Evolutionary conservation across 805 yeast species (phyloP).

Genomic region (Candida odintsovae): DNA sequence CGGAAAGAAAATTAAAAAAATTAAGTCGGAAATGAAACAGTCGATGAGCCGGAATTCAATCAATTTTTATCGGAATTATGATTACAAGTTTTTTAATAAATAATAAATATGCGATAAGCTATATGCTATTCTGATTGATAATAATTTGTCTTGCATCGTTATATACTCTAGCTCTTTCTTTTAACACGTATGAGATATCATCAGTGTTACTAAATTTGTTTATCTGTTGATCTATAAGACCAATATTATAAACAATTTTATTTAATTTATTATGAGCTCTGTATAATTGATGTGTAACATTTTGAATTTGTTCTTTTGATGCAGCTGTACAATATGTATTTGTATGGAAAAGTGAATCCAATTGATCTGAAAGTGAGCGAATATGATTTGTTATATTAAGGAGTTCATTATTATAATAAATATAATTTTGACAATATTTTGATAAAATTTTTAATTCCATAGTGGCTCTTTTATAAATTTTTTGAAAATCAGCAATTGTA

Average conservation of each 20-base stretch:
- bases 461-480: conserved; percentile 10
- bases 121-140: conserved; percentile 9
- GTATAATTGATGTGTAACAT: conserved; percentile 1
- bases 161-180: conserved; percentile 24
- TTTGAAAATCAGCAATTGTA: conserved; percentile 14
- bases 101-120: too few species aligned
- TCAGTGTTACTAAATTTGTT: conserved; percentile 10
- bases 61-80: too few species aligned
- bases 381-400: conserved; percentile 1
- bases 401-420: conserved; percentile 10
- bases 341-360: conserved; percentile 1
- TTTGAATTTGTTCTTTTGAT: conserved; percentile 2
- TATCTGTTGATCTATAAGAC: conserved; percentile 10
- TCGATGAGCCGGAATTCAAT: neutral
- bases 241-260: conserved; percentile 11
- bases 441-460: conserved; percentile 7
- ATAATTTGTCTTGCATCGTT: conserved; percentile 23
- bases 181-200: conserved; percentile 23
- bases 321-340: neutral
- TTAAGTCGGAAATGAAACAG: neutral
- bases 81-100: too few species aligned
- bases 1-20: neutral
- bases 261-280: conserved; percentile 2
- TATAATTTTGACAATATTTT: conserved; percentile 6
- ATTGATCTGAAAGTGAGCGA: neutral